A percentile compares a stretch with the other conserved stretches of the same genome.
These are phyloP conservation scores for Alternaria brassicicola DNA, from an alignment of 2,329 filamentous ascomycete genomes.

Conservation along the genomic window DNA sequence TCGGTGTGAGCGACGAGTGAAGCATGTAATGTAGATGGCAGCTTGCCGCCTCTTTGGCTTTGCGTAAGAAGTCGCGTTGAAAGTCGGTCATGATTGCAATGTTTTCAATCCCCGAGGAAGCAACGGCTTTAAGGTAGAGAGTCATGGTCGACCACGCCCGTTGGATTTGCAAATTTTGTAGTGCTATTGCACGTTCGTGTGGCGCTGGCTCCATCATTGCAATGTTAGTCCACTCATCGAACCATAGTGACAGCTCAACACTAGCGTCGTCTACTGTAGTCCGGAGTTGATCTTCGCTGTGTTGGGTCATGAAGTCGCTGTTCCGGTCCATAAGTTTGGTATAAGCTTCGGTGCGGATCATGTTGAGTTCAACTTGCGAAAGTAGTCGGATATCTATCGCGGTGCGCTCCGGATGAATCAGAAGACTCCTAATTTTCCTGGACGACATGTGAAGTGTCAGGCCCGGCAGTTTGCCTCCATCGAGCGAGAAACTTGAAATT, in stretches of 20 bases:
- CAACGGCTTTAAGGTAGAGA: conserved; percentile 58
- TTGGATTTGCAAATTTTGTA: conserved; percentile 59
- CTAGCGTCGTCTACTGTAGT: conserved; percentile 28
- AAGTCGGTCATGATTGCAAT: conserved; percentile 58
- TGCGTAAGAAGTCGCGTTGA: conserved; percentile 56
- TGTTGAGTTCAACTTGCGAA: conserved; percentile 59
- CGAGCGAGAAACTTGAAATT: conserved; percentile 49
- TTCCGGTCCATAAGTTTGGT: conserved; percentile 22
- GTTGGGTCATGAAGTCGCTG: conserved; percentile 11
- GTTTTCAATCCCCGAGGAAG: conserved; percentile 57
- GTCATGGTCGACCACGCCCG: conserved; percentile 62
- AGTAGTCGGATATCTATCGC: conserved; percentile 59
- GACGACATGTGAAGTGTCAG: conserved; percentile 47
- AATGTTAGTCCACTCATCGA: conserved; percentile 49
- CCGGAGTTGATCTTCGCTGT: conserved; percentile 28
- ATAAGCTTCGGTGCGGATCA: conserved; percentile 46
- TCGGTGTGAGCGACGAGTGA: conserved; percentile 22
- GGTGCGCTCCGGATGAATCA: conserved; percentile 53
- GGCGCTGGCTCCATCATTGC: conserved; percentile 22
- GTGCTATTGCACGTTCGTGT: conserved; percentile 26
- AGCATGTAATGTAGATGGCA: conserved; percentile 59
- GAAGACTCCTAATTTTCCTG: conserved; percentile 54
- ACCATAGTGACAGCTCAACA: conserved; percentile 47
- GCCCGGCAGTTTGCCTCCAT: conserved; percentile 54
- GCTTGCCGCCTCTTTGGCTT: conserved; percentile 59